A percentile compares a stretch with the other conserved stretches of the same genome.
Conservation (phyloP, 2,329 filamentous ascomycete species). For the Xylaria polymorpha region DNA sequence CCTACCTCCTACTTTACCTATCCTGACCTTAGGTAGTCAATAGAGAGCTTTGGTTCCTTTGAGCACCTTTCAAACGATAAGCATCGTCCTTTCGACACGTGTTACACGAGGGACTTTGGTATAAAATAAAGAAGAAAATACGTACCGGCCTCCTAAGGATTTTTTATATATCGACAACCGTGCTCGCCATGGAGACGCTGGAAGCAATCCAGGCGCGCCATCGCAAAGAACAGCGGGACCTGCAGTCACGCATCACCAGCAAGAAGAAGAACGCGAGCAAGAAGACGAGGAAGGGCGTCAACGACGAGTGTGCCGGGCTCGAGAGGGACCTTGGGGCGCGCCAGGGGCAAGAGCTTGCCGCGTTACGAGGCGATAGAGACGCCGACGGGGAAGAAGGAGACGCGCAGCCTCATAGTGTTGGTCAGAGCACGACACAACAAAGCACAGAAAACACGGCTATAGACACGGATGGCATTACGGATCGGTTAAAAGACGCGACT, state of each 20-base stretch:
- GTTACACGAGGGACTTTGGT: background rate
- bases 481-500: slow-evolving; percentile 39
- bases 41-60: background rate
- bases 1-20: no score
- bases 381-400: slow-evolving; percentile 37
- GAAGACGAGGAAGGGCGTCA: slow-evolving; percentile 80
- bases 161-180: background rate
- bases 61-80: background rate
- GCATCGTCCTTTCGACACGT: background rate
- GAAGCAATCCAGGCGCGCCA: slow-evolving; percentile 84
- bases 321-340: slow-evolving; percentile 74
- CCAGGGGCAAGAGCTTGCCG: slow-evolving; percentile 71
- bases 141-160: no score
- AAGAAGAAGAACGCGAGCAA: slow-evolving; percentile 98
- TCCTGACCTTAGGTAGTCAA: no score
- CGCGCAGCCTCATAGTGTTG: slow-evolving; percentile 15
- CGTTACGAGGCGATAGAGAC: slow-evolving; percentile 45
- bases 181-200: slow-evolving; percentile 61
- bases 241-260: slow-evolving; percentile 86
- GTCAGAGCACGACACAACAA: slow-evolving; percentile 1
- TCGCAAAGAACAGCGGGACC: slow-evolving; percentile 86
- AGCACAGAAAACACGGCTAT: slow-evolving; percentile 7
- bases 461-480: slow-evolving; percentile 37
- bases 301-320: slow-evolving; percentile 78
- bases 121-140: background rate